A percentile compares a stretch with the other conserved stretches of the same genome.
phyloP scores from a whole-genome alignment of 495 filamentous ascomycete species.

The Daldinia grandis region DNA sequence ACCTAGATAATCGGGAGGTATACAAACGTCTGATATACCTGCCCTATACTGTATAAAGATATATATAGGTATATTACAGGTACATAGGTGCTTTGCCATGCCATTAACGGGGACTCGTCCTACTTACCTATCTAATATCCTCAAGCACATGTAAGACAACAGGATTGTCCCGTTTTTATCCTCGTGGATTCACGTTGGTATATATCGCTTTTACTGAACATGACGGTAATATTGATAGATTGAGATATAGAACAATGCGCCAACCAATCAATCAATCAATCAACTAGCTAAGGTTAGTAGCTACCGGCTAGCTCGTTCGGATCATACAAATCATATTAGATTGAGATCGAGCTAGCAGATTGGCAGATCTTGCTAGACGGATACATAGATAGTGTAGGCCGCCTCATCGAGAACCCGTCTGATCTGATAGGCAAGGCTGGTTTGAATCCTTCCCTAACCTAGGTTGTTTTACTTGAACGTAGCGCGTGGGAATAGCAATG shows the following conservation, averaged over 20 bases:
- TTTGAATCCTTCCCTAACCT: background rate
- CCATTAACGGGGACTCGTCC: too few species aligned
- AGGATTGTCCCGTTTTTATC: background rate
- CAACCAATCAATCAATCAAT: background rate
- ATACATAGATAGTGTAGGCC: too few species aligned
- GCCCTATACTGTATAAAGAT: background rate
- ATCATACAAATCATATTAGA: background rate
- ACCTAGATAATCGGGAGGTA: background rate
- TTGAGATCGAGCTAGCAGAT: slow-evolving; percentile 6
- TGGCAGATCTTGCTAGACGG: slow-evolving; percentile 1
- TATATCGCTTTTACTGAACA: background rate
- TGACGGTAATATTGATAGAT: background rate
- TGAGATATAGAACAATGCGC: background rate
- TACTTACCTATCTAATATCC: too few species aligned
- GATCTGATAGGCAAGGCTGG: background rate
- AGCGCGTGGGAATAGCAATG: too few species aligned
- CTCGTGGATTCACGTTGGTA: background rate
- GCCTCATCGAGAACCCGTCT: too few species aligned
- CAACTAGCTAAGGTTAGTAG: background rate
- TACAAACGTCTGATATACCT: background rate
- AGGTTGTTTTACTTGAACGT: background rate
- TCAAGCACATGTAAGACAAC: too few species aligned
- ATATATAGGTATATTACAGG: too few species aligned
- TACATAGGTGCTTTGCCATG: too few species aligned
- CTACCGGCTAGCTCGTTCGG: slow-evolving; percentile 9